Evolutionary conservation across 2,329 filamentous ascomycete genomes (phyloP), one percentile per base, ranked within the genome.

Genomic region (Samsoniella hepiali): DNA sequence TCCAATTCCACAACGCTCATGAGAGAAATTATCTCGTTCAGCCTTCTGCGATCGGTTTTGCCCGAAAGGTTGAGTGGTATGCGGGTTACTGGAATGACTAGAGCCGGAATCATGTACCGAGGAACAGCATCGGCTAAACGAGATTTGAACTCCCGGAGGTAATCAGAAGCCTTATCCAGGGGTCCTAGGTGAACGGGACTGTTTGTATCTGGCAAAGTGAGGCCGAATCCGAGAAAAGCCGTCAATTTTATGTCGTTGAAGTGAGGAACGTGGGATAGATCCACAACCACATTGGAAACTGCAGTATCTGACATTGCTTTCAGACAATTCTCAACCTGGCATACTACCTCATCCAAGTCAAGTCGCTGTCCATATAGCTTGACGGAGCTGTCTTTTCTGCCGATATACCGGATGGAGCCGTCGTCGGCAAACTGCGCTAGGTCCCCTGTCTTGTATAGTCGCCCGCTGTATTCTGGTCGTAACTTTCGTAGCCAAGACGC

Each of bases 301-400:
- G 27, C 55, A 8, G 55, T 36, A 6, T 45, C 55, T 15, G 55
- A 47, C 40, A 36, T 58, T 22, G 34, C 40, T 27, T 11, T 22
- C 27, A 58, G 31, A 47, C 55, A 58, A 34, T 17, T 29, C n/a
- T 58, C 22, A 45, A 64, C 53, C 40, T 66, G 38, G 5, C 57
- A n/a, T 32, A 68, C 66, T 13, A 70, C 62, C 5, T 69, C 68
- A 3, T 62, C 67, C 2, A 81, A 73, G 70, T 81, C 86, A 60
- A 83, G 73, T 60, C 82, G 71, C 64, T 79, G 84, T 36, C 86
- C 86, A 34, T 79, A 75, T 10, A 86, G 71, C 68, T 86, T 86
- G 54, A 85, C 77, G 69, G 85, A 83, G 0, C 76, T 76, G 66
- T 86, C 83, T 65, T 81, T 82, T 50, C 83, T 75, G 56, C 81